These are phyloP conservation scores for Camelina neglecta DNA, from an alignment of 345 rosid species.

Conservation along the genomic window DNA sequence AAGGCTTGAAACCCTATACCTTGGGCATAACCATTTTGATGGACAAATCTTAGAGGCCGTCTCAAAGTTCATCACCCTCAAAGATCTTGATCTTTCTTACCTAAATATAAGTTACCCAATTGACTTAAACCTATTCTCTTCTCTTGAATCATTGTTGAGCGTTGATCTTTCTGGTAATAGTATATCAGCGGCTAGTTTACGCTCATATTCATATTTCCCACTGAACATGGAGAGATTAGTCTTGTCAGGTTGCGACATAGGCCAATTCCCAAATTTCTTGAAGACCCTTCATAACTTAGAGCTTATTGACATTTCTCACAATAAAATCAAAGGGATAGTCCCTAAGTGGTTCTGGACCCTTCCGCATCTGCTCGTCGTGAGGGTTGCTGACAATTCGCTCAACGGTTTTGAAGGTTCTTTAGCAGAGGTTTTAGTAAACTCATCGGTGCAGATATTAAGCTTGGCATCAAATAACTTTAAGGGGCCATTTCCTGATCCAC, in stretches of 20 bases:
- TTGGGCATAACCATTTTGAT: neutral
- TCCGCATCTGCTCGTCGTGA: neutral
- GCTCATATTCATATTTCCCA: neutral
- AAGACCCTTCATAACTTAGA: neutral
- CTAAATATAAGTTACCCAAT: neutral
- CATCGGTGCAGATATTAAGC: neutral
- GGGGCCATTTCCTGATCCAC: conserved; percentile 8
- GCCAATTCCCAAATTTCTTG: neutral
- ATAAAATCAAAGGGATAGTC: neutral
- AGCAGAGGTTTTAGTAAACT: neutral
- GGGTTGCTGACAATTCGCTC: neutral
- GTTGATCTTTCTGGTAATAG: neutral
- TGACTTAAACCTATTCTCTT: neutral
- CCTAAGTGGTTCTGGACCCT: conserved; percentile 9
- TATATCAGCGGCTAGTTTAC: neutral
- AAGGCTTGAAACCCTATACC: neutral
- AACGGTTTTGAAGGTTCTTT: conserved; percentile 6
- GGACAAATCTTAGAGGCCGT: neutral
- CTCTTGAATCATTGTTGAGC: neutral
- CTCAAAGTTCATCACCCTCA: conserved; percentile 14
- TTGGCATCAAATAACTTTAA: neutral
- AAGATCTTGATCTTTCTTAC: neutral
- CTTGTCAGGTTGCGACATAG: neutral
- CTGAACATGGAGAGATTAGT: neutral
- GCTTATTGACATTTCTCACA: neutral